These are phyloP conservation scores for Tilletia walkeri DNA, from an alignment of 1,284 basidiomycete genomes.

Conservation along the genomic window DNA sequence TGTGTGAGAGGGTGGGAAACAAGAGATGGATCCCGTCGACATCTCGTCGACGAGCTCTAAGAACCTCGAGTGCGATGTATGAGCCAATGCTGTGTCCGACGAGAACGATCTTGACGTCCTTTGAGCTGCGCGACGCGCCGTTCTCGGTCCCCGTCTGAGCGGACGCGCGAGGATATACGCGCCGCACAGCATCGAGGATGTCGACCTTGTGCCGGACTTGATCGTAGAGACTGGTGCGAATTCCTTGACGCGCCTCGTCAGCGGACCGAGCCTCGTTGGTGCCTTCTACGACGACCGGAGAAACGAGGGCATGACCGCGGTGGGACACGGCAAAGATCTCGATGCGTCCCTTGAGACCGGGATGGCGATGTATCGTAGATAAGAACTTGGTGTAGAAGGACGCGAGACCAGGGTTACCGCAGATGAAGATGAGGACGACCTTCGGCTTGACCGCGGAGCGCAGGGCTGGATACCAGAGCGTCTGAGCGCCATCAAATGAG, in stretches of 20 bases:
- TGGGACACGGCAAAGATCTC: conserved; percentile 43
- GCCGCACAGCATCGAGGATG: conserved; percentile 28
- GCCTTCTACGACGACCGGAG: conserved; percentile 25
- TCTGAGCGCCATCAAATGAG: conserved; percentile 31
- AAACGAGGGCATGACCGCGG: conserved; percentile 36
- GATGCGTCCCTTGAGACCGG: conserved; percentile 20
- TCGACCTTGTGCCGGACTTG: conserved; percentile 42
- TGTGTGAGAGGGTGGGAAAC: conserved; percentile 42
- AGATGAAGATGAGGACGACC: conserved; percentile 40
- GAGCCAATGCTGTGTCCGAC: conserved; percentile 42
- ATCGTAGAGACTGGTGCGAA: conserved; percentile 25
- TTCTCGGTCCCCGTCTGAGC: neutral
- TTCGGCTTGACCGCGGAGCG: conserved; percentile 21
- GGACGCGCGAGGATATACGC: conserved; percentile 21
- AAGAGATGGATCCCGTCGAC: conserved; percentile 38
- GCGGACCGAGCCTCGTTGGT: conserved; percentile 19
- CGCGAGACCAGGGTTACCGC: conserved; percentile 42
- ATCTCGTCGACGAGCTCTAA: conserved; percentile 26
- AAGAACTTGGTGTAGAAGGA: conserved; percentile 43
- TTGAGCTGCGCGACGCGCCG: neutral
- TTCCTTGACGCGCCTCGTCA: conserved; percentile 6
- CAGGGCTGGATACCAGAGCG: conserved; percentile 33
- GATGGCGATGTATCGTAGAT: conserved; percentile 20
- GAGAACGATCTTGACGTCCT: conserved; percentile 32
- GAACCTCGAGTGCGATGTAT: conserved; percentile 34